Evolutionary conservation across 1,284 basidiomycete species (phyloP), one percentile per base, ranked within the genome.

Genomic region (Ganoderma meredithae): DNA sequence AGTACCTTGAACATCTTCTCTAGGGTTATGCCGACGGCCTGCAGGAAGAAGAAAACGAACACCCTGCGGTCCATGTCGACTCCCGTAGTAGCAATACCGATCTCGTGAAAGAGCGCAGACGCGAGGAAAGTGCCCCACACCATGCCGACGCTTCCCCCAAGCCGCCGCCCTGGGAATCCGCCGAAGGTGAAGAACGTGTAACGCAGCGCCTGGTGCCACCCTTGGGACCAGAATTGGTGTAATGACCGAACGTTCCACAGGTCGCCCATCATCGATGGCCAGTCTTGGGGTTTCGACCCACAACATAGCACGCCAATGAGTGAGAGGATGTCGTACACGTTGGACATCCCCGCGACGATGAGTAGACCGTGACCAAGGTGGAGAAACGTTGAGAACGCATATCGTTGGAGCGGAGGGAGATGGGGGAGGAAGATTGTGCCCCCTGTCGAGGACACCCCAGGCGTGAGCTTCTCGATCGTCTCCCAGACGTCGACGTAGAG

Each of bases 191-290:
- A 78, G 77, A 94, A 92, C 0, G 87, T 90, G 72, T 88, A 85
- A 17, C 91, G 85, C 27, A 94, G 82, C 1, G 88, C 76, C 76
- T 94, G 92, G 73, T 94, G 92, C 92, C 93, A 94, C 33, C 86
- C 82, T 68, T 82, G 85, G 0, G 87, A 83, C 92, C 92, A 94
- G 69, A 93, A 87, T 31, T 82, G 80, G 75, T 91, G 89, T 74
- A 94, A 80, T 0, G 90, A 92, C 55, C 87, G 83, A 3, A 90
- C 80, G 8, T 72, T 73, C 86, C 89, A 92, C 1, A 92, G 90
- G 55, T 85, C 78, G 53, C 90, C 88, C 74, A 86, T 81, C 22
- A 91, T 78, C 0, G 92, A 92, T 22, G 92, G 91, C 92, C 92
- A 94, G 39, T 83, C 80, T 4, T 81, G 73, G 3, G 91, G 90